phyloP scores from a whole-genome alignment of 2,329 filamentous ascomycete species.

The Fusarium oxysporum region DNA sequence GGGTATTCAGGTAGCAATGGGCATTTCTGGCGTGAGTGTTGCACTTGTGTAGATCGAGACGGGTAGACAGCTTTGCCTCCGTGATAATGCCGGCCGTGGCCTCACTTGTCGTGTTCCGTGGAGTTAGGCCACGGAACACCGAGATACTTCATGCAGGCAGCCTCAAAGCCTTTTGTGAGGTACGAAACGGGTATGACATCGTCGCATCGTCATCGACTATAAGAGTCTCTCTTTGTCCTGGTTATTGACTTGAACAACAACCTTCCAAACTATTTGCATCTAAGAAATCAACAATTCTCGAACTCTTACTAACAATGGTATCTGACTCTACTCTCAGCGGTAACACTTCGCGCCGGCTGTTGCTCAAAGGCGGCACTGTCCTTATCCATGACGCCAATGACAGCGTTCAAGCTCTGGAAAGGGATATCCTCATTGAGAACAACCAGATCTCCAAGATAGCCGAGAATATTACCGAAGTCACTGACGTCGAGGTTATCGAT shows the following conservation, averaged over 20 bases:
- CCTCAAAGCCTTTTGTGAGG: neutral
- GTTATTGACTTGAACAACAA: neutral
- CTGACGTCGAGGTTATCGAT: neutral
- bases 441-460: constrained; percentile 12
- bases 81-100: neutral
- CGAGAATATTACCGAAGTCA: neutral
- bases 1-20: neutral
- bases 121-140: neutral
- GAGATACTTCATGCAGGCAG: neutral
- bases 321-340: neutral
- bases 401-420: neutral
- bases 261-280: rapidly evolving
- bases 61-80: neutral
- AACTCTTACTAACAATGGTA: neutral
- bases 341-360: neutral
- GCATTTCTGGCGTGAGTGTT: neutral
- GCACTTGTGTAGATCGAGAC: neutral
- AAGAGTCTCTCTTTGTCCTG: neutral
- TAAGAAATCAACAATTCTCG: rapidly evolving
- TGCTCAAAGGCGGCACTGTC: constrained; percentile 21
- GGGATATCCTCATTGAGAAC: constrained; percentile 16
- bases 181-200: neutral
- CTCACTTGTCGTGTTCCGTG: neutral
- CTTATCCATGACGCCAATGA: constrained; percentile 19
- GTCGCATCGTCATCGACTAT: neutral